Evolutionary conservation across 2,329 filamentous ascomycete species (phyloP), one percentile per base, ranked within the genome.

Genomic region (Aaosphaeria arxii): DNA sequence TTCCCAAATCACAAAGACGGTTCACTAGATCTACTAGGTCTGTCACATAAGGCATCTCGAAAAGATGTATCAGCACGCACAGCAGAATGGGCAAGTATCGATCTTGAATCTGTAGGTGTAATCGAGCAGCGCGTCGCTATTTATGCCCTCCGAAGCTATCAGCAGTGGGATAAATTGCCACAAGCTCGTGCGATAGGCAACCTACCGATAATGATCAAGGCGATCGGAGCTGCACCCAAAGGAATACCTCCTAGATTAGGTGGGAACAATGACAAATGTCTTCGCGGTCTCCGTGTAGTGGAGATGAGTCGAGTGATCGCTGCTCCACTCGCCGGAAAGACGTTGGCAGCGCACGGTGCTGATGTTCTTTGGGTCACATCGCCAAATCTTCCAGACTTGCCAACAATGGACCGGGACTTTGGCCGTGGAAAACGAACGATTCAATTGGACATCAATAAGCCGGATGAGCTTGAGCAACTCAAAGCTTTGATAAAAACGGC

Each of bases 51-150:
- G 28, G 67, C 73, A 3, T 66, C 57, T 6, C 69, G 72, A 36
- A 57, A 67, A 1, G 71, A 74, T 1, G 71, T 80, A 0, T 69
- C 67, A 0, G 54, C 56, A 11, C 66, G 67, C 44, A 71, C 74
- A 32, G 42, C 58, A 0, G 42, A 56, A 0, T 79, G 76, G 78
- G 63, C 66, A 1, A 66, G 71, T 1, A 47, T 75, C 0, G 77
- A 81, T 2, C 66, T 84, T 0, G 81, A 84, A 54, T 70, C 72
- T 3, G 77, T 77, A 1, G 73, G 80, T 3, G 75, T 77, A 11
- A 9, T 36, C 13, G 33, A 36, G 13, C 9, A 36, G 33, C 33
- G 33, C 9, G 9, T 36, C 13, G 33, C 33, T 36, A 36, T 13
- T 13, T 36, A 36, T 13, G 77, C 77, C 0, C 58, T 83, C 7